These are phyloP conservation scores for Blastobotrys ciferrii DNA, from an alignment of 1,139 yeast genomes.

Conservation along the genomic window DNA sequence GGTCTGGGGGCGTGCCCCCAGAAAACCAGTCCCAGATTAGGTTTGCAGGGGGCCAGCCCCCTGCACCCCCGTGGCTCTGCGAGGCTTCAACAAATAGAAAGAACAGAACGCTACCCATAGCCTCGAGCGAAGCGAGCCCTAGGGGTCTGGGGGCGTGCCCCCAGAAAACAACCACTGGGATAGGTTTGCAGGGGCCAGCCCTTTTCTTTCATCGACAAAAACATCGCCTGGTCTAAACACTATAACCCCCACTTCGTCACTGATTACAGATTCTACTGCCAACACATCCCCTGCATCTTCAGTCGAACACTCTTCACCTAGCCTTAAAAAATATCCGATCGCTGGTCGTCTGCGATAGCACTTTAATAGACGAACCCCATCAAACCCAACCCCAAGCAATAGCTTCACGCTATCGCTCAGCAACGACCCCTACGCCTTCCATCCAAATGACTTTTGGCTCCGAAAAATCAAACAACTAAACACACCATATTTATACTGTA, in stretches of 20 bases:
- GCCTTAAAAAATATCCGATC: conserved; percentile 12
- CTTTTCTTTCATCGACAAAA: conserved; percentile 6
- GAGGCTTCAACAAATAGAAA: too few species aligned
- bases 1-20: too few species aligned
- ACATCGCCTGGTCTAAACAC: neutral
- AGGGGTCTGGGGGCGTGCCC: too few species aligned
- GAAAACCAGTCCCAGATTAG: too few species aligned
- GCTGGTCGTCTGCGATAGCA: conserved; percentile 13
- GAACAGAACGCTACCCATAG: too few species aligned
- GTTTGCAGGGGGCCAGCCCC: too few species aligned
- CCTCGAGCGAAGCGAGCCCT: too few species aligned
- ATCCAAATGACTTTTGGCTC: conserved; percentile 23
- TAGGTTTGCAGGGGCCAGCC: too few species aligned
- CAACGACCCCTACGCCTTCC: conserved; percentile 20
- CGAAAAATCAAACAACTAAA: conserved; percentile 10
- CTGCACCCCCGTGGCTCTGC: too few species aligned
- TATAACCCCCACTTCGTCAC: conserved; percentile 14
- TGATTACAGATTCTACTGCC: conserved; percentile 12
- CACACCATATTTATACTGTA: neutral
- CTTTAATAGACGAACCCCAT: neutral
- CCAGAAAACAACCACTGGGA: too few species aligned
- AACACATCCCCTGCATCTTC: conserved; percentile 15
- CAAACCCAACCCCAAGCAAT: neutral
- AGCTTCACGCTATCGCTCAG: neutral
- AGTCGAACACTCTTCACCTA: conserved; percentile 12